Percentiles rank a stretch among this genome's conserved stretches.
Conservation (phyloP, 208 protist genomes). For the Acanthamoeba culbertsoni region DNA sequence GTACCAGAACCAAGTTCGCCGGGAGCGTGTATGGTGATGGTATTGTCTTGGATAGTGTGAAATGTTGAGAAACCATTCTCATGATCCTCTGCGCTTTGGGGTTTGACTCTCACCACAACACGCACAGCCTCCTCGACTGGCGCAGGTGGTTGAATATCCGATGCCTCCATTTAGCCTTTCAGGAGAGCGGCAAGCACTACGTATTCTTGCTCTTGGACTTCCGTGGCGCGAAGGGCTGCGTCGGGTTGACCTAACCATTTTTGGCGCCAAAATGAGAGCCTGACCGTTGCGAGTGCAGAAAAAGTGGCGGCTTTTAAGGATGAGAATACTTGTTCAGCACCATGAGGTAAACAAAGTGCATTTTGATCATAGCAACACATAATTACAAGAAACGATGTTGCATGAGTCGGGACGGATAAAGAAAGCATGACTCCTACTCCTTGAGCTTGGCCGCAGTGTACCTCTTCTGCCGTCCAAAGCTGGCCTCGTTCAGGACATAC, state of each 20-base stretch:
- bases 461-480: slow-evolving; percentile 27
- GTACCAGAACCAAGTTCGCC: neutral
- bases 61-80: neutral
- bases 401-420: too few species aligned
- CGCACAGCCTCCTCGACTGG: neutral
- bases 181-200: neutral
- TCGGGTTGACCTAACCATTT: too few species aligned
- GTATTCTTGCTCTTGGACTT: neutral
- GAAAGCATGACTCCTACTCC: too few species aligned
- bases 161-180: neutral
- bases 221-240: too few species aligned
- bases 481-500: neutral
- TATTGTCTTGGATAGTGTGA: neutral
- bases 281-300: too few species aligned
- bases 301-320: too few species aligned
- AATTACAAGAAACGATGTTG: too few species aligned
- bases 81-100: neutral
- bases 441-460: neutral
- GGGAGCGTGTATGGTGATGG: neutral
- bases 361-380: too few species aligned
- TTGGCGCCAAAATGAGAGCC: slow-evolving; percentile 12
- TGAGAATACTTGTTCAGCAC: too few species aligned
- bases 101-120: neutral
- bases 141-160: neutral
- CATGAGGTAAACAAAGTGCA: too few species aligned